These are phyloP conservation scores for Celoporthe dispersa DNA, from an alignment of 2,329 filamentous ascomycete genomes.

Conservation along the genomic window DNA sequence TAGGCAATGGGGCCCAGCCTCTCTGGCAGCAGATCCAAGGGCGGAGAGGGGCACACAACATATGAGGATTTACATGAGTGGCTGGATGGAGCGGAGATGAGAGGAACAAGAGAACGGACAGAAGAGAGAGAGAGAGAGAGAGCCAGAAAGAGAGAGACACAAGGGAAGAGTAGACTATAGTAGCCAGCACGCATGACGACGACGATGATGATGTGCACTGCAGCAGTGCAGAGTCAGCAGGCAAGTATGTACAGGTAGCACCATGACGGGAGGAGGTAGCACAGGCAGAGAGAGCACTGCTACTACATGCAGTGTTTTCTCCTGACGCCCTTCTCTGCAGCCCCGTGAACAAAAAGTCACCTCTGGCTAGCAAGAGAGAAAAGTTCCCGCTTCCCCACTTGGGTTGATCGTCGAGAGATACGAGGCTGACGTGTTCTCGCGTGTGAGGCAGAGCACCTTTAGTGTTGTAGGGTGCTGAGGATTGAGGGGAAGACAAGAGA, in stretches of 20 bases:
- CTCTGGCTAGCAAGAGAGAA: too few species aligned
- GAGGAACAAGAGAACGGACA: not conserved
- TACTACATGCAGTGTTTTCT: too few species aligned
- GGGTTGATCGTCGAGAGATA: not conserved
- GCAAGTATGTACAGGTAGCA: not conserved
- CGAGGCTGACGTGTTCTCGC: too few species aligned
- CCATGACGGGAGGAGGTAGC: not conserved
- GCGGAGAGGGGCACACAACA: not conserved
- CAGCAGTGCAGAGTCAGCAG: not conserved
- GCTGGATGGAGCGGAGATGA: not conserved
- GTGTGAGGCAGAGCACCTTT: too few species aligned
- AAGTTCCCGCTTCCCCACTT: too few species aligned
- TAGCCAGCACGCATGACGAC: not conserved
- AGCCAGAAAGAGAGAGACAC: not conserved
- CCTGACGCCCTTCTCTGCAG: too few species aligned
- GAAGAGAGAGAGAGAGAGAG: not conserved
- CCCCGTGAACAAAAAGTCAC: too few species aligned
- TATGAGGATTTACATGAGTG: slow-evolving; percentile 5
- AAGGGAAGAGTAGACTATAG: not conserved
- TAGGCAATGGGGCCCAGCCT: slow-evolving; percentile 7
- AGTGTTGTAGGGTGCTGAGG: not conserved
- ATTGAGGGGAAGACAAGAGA: not conserved
- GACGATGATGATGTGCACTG: not conserved
- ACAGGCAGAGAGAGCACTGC: not conserved
- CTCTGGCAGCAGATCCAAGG: slow-evolving; percentile 3